These are phyloP conservation scores for Protomyces arabidopsidicola DNA, from an alignment of 1,139 yeast genomes.

Conservation along the genomic window DNA sequence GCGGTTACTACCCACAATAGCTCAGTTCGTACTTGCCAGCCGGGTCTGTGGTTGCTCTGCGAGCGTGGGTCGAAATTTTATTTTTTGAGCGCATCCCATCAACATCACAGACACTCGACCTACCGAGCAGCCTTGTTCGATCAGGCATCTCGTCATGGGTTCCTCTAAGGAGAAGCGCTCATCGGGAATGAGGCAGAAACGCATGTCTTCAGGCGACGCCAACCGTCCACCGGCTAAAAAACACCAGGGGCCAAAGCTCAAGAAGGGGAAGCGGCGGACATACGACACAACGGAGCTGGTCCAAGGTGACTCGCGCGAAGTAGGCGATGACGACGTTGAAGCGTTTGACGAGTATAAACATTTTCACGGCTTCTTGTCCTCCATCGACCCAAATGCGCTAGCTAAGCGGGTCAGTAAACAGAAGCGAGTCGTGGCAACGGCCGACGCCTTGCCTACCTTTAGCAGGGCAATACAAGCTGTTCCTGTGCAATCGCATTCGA, in stretches of 20 bases:
- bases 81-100: no score
- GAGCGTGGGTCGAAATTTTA: no score
- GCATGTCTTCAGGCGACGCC: no score
- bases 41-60: no score
- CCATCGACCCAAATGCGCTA: constrained; percentile 16
- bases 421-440: background rate
- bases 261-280: background rate
- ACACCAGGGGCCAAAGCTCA: background rate
- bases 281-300: constrained; percentile 12
- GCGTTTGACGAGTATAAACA: constrained; percentile 22
- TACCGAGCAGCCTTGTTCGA: no score
- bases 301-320: constrained; percentile 6
- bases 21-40: no score
- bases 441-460: background rate
- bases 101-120: no score
- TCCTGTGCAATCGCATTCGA: background rate
- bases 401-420: constrained; percentile 3
- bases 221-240: background rate
- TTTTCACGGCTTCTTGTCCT: constrained; percentile 15
- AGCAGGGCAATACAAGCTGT: background rate
- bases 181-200: no score
- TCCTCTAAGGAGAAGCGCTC: no score
- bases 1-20: no score
- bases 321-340: constrained; percentile 19
- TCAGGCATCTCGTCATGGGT: no score